phyloP scores from a whole-genome alignment of 495 filamentous ascomycete species.

The Tetracladium marchalianum region DNA sequence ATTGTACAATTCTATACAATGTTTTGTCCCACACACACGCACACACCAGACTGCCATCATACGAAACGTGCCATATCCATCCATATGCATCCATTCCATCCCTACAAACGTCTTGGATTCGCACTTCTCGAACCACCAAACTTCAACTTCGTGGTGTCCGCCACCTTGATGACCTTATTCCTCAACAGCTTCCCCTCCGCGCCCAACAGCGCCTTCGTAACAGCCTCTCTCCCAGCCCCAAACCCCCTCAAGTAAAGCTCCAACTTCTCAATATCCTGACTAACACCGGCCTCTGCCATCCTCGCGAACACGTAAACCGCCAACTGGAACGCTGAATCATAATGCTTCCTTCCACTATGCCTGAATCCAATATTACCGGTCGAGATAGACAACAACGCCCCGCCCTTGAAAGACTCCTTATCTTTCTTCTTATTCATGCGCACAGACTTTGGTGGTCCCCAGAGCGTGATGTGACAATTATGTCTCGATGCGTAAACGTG shows the following conservation, averaged over 20 bases:
- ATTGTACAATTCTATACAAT: constrained; percentile 13
- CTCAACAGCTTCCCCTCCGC: constrained; percentile 68
- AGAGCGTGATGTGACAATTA: constrained; percentile 87
- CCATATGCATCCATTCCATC: constrained; percentile 31
- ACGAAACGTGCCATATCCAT: constrained; percentile 2
- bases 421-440: constrained; percentile 3
- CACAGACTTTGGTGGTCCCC: constrained; percentile 41
- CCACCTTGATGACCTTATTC: constrained; percentile 59
- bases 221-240: constrained; percentile 75
- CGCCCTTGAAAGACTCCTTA: constrained; percentile 37
- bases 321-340: constrained; percentile 91
- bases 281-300: constrained; percentile 63
- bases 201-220: constrained; percentile 78
- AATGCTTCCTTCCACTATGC: constrained; percentile 65
- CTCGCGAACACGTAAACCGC: constrained; percentile 65
- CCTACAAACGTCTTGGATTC: constrained; percentile 64
- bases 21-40: background rate
- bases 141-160: constrained; percentile 80
- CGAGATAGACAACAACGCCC: constrained; percentile 63
- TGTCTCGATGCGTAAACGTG: constrained; percentile 82
- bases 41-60: constrained; percentile 3
- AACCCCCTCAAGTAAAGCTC: constrained; percentile 79
- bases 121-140: constrained; percentile 88
- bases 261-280: constrained; percentile 49
- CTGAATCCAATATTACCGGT: constrained; percentile 80